Base-by-base conservation (phyloP, 2,329 filamentous ascomycete species). In the Ceratocystis variospora region DNA sequence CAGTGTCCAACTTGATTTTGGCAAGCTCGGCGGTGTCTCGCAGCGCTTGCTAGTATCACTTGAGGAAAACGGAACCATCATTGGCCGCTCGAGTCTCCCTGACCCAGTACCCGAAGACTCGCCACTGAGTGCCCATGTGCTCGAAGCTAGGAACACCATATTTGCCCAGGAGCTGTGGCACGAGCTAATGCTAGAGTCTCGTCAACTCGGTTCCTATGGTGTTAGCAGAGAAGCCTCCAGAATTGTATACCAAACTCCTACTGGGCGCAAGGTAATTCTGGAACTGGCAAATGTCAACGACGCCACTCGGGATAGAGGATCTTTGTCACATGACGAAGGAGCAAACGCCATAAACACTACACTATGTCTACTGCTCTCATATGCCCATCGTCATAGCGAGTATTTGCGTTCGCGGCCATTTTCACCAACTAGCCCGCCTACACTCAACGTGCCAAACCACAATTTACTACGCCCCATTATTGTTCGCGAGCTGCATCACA, bases 101-200 rank as follows among this genome's bases (percentile, higher is more conserved):
- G 72, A 80, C 8, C 81, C 82, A 3, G 77, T 79, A 53, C 79
- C 81, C 1, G 76, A 83, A 4, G 78, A 79, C 31, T 79, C 81
- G 1, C 78, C 82, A 0, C 77, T 92, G 7, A 84, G 90, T 70
- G 79, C 84, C 37, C 81, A 86, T 8, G 88, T 95, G 41, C 82
- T 87, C 19, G 83, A 89, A 71, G 88, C 89, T 1, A 82, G 89
- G 66, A 88, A 94, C 74, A 90, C 88, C 62, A 80, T 93, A 22
- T 91, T 89, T 71, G 85, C 89, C 33, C 87, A 92, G 72, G 94
- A 99, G 73, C 77, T 99, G 1, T 96, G 91, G 81, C 86, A 96
- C 71, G 94, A 99, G 75, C 79, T 97, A 68, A 86, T 87, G 64
- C 83, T 90, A 19, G 94, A 99, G 75, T 86, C 88, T 0, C 87